phyloP scores from a whole-genome alignment of 2,329 filamentous ascomycete species.

The Emmonsiellopsis sp. region DNA sequence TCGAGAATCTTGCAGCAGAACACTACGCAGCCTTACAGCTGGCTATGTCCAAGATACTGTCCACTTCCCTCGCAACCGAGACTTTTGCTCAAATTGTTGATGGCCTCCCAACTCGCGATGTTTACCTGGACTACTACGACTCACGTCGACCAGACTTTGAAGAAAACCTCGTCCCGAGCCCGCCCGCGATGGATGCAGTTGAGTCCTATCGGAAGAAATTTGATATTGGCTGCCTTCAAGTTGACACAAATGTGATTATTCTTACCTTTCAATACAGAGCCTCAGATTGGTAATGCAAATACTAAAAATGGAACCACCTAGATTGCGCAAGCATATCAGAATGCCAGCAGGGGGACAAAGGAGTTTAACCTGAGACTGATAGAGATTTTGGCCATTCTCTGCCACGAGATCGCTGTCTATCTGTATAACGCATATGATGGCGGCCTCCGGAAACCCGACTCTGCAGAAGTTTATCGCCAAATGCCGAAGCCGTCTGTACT shows the following conservation, averaged over 20 bases:
- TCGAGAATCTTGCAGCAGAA: background rate
- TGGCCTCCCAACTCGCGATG: constrained; percentile 8
- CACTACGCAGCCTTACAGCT: constrained; percentile 1
- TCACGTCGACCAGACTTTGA: background rate
- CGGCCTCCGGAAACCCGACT: constrained; percentile 1
- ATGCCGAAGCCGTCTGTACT: background rate
- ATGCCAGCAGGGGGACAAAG: constrained; percentile 6
- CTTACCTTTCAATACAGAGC: background rate
- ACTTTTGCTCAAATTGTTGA: constrained; percentile 7
- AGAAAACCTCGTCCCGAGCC: background rate
- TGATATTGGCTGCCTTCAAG: background rate
- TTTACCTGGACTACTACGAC: constrained; percentile 4
- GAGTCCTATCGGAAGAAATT: constrained; percentile 1
- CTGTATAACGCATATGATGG: constrained; percentile 11
- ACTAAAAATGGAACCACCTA: background rate
- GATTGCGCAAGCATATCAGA: constrained; percentile 8
- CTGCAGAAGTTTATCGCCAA: background rate
- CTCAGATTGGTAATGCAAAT: background rate
- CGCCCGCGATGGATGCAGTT: background rate
- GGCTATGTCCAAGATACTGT: constrained; percentile 5
- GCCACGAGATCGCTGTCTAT: constrained; percentile 14
- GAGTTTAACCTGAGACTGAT: constrained; percentile 13
- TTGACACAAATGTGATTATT: background rate
- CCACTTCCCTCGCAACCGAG: constrained; percentile 2
- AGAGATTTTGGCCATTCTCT: constrained; percentile 13